Evolutionary conservation across 805 yeast species (phyloP).

Genomic region (Teunomyces stri): DNA sequence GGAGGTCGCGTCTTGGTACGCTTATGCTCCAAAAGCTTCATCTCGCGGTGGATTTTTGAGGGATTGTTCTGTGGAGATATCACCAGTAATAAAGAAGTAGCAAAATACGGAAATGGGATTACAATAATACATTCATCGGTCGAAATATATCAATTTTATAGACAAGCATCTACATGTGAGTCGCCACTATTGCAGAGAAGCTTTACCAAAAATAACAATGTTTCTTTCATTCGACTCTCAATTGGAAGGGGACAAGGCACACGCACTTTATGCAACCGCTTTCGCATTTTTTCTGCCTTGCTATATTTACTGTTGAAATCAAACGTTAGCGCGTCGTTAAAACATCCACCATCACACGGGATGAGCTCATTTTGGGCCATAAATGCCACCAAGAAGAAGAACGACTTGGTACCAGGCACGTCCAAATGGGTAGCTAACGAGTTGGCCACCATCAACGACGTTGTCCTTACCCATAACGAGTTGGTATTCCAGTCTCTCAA

Average conservation of each 20-base stretch:
- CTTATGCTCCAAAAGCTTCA: constrained; percentile 1
- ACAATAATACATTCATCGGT: no score
- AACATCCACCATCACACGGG: background rate
- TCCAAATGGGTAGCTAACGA: constrained; percentile 51
- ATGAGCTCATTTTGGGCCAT: constrained; percentile 30
- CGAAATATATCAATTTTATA: no score
- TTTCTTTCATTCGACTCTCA: no score
- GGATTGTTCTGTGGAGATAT: background rate
- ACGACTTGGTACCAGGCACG: constrained; percentile 47
- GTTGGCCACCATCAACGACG: constrained; percentile 35
- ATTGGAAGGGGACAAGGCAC: background rate
- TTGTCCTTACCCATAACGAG: constrained; percentile 36
- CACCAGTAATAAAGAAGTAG: background rate
- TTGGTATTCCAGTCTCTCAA: constrained; percentile 38
- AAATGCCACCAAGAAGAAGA: constrained; percentile 27
- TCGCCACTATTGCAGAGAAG: no score
- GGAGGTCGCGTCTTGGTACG: background rate
- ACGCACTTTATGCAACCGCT: background rate
- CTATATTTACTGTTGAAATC: background rate
- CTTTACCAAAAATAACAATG: no score
- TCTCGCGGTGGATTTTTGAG: background rate
- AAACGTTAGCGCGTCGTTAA: background rate
- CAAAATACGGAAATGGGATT: no score
- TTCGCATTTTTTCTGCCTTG: background rate
- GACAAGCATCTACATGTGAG: no score